Base-by-base conservation (phyloP, 441 rosid genomes). In the Adansonia rubrostipa region DNA sequence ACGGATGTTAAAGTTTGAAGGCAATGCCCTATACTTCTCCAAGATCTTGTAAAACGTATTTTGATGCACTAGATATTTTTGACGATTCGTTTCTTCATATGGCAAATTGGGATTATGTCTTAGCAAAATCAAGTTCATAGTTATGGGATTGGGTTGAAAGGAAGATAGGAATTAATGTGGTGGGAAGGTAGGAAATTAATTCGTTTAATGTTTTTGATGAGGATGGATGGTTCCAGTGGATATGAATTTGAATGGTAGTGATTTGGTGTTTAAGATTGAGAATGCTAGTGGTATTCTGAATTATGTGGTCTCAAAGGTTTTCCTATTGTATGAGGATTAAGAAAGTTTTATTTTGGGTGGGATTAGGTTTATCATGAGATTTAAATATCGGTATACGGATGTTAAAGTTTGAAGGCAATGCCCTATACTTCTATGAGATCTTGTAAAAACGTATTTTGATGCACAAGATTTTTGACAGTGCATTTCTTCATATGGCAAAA, bases 151-250 rank as follows among this genome's bases (percentile, higher is more conserved):
- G 40, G 40, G 40, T 24, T 68, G n/a, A 22, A 45, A 11, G 72
- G 33, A 45, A 45, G 56, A 8, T 19, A 11, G 2, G 72, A 68
- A 64, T 44, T 44, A 47, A 20, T 20, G 33, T 62, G 44, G 9
- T 42, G 14, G 6, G 44, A 62, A 28, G n/a, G 36, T 9, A 14
- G 44, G 33, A 28, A 36, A 11, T 17, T 62, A 44, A n/a, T 62
- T 62, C 17, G 63, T 62, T 62, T 62, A 62, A 62, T 62, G 44
- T 28, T 33, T 62, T 62, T 62, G 45, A 62, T 14, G 48, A 58
- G 63, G 28, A 19, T 58, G 63, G 63, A 20, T 58, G 67, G 67
- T 28, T 28, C 44, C 40, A 28, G 9, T 33, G 7, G 44, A 6
- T 28, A 62, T 22, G 67, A 62, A 14, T 5, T 62, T 62, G 44